These are phyloP conservation scores for Meredithiella fracta DNA, from an alignment of 2,329 filamentous ascomycete species.

Conservation along the genomic window DNA sequence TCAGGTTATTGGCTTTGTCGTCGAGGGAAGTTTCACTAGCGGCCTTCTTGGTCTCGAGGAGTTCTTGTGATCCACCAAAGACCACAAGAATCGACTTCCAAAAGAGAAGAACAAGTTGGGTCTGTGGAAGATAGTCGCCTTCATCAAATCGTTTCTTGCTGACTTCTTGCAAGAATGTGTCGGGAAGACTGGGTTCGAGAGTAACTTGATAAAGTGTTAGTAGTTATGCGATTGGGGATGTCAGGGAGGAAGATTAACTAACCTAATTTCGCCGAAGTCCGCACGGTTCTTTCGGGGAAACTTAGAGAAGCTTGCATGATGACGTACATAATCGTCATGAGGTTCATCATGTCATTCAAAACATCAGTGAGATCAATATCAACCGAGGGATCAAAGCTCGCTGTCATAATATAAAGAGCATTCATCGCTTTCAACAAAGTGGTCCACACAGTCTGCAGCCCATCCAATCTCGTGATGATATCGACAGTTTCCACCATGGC, in stretches of 20 bases:
- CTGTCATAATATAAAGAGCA: conserved; percentile 29
- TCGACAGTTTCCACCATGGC: conserved; percentile 40
- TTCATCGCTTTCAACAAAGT: conserved; percentile 36
- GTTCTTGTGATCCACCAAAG: conserved; percentile 63
- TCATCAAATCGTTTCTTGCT: conserved; percentile 59
- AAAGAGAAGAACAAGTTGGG: conserved; percentile 61
- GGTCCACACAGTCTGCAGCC: conserved; percentile 24
- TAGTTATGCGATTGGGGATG: too few relatives aligned
- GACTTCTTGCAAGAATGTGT: conserved; percentile 53
- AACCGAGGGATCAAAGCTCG: conserved; percentile 7
- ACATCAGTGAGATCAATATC: conserved; percentile 26
- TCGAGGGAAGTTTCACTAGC: conserved; percentile 44
- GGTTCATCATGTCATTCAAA: conserved; percentile 44
- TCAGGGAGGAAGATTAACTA: conserved; percentile 20
- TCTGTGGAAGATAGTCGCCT: conserved; percentile 42
- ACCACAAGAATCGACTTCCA: conserved; percentile 84
- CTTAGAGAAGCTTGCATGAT: conserved; percentile 39
- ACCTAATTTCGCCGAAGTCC: conserved; percentile 34
- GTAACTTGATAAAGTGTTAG: conserved; percentile 25
- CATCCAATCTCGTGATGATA: conserved; percentile 32
- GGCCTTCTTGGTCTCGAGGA: conserved; percentile 56
- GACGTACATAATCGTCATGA: conserved; percentile 48
- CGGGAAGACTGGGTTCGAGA: conserved; percentile 50
- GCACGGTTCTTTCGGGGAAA: conserved; percentile 31
- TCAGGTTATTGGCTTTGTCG: conserved; percentile 54